Percentiles rank a stretch among this genome's conserved stretches.
Evolutionary conservation across 768 basidiomycete genomes (phyloP).

Genomic region (Auricularia heimuer): DNA sequence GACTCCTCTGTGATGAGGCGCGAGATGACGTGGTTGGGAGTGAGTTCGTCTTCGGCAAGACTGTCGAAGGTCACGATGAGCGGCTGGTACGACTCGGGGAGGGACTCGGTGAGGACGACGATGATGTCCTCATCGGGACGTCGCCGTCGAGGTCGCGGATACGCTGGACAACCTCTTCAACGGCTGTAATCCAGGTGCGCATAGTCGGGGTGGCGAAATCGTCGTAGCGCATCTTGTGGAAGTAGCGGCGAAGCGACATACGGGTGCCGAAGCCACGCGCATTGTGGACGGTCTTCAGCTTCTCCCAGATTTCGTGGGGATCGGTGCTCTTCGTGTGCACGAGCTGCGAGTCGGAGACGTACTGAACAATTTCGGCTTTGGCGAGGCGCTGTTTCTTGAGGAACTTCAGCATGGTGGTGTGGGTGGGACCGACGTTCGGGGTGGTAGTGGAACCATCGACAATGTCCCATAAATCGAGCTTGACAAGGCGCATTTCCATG

Average conservation of each 20-base stretch:
- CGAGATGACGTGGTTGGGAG: conserved; percentile 19
- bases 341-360: not conserved
- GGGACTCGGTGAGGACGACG: conserved; percentile 19
- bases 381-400: not conserved
- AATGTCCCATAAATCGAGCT: not conserved
- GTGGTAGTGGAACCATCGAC: not conserved
- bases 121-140: conserved; percentile 16
- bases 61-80: too few species aligned
- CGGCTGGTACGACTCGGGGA: not conserved
- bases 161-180: too few species aligned
- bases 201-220: not conserved
- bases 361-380: not conserved
- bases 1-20: conserved; percentile 25
- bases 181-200: too few species aligned
- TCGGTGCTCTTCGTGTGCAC: conserved; percentile 1
- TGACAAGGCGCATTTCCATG: not conserved
- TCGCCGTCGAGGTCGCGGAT: too few species aligned
- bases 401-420: not conserved
- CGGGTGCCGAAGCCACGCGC: conserved; percentile 3
- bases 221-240: not conserved
- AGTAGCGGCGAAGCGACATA: not conserved
- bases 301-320: conserved; percentile 1
- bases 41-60: conserved; percentile 16
- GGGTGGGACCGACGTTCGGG: not conserved
- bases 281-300: not conserved